phyloP scores from a whole-genome alignment of 257 asterid genomes.

The Coffea canephora region DNA sequence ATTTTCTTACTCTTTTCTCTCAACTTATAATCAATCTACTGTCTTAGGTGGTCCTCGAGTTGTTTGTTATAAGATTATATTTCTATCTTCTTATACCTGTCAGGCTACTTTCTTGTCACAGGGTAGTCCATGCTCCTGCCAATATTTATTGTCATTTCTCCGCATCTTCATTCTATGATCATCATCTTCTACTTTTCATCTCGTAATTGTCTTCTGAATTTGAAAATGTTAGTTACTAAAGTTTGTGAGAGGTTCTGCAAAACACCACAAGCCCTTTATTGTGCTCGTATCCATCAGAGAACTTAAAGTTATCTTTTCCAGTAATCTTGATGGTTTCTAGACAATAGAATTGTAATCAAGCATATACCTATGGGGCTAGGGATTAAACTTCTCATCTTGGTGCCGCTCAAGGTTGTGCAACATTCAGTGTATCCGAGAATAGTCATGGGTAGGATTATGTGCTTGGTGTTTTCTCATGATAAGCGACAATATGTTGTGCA shows the following conservation, averaged over 20 bases:
- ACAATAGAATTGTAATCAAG: background rate
- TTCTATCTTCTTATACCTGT: slow-evolving; percentile 1
- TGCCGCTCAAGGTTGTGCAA: background rate
- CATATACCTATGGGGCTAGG: background rate
- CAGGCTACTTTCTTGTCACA: background rate
- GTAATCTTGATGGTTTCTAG: background rate
- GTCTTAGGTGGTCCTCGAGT: background rate
- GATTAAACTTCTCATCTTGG: background rate
- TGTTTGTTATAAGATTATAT: background rate
- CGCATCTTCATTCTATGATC: background rate
- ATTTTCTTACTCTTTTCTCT: background rate
- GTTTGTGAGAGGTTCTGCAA: background rate
- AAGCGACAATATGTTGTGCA: background rate
- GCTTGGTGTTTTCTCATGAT: background rate
- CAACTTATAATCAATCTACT: background rate
- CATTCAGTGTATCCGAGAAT: background rate
- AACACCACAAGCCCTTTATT: background rate
- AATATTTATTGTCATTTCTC: background rate
- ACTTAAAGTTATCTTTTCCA: background rate
- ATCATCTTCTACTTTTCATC: background rate
- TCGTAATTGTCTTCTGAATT: background rate
- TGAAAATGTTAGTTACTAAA: background rate
- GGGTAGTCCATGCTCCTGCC: background rate
- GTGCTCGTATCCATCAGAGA: background rate
- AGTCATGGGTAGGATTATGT: background rate